These are phyloP conservation scores for Torulaspora indica DNA, from an alignment of 805 yeast genomes.

Conservation along the genomic window DNA sequence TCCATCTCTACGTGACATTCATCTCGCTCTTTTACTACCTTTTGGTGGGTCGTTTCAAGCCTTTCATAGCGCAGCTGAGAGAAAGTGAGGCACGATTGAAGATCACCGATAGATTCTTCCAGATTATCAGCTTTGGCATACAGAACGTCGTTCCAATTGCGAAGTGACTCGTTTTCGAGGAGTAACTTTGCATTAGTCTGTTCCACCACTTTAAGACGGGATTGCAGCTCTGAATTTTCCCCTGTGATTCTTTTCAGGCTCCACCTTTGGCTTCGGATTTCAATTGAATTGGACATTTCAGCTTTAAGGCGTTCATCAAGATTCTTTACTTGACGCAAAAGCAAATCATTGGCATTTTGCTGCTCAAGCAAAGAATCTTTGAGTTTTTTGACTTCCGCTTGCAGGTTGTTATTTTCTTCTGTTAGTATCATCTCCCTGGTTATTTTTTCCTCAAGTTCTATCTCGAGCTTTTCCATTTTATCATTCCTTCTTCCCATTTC, in stretches of 20 bases:
- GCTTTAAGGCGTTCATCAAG: neutral
- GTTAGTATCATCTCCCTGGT: neutral
- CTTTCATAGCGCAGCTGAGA: neutral
- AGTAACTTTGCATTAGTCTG: neutral
- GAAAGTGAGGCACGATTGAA: neutral
- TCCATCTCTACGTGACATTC: neutral
- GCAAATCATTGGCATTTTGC: neutral
- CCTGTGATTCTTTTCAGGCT: neutral
- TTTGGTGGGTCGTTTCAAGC: neutral
- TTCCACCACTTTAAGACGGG: neutral
- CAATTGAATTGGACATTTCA: neutral
- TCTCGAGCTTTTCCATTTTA: neutral
- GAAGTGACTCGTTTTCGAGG: neutral
- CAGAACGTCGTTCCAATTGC: neutral
- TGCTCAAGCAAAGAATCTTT: neutral
- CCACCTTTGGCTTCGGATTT: neutral
- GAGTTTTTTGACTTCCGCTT: neutral
- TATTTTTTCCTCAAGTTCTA: neutral
- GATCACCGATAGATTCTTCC: neutral
- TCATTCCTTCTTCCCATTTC: neutral
- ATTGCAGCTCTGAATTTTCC: neutral
- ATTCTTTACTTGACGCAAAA: neutral
- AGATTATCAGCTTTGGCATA: neutral
- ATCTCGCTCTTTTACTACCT: neutral
- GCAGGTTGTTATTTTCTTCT: neutral